Evolutionary conservation across 768 basidiomycete genomes (phyloP).

Genomic region (Hirschioporus abietinus): DNA sequence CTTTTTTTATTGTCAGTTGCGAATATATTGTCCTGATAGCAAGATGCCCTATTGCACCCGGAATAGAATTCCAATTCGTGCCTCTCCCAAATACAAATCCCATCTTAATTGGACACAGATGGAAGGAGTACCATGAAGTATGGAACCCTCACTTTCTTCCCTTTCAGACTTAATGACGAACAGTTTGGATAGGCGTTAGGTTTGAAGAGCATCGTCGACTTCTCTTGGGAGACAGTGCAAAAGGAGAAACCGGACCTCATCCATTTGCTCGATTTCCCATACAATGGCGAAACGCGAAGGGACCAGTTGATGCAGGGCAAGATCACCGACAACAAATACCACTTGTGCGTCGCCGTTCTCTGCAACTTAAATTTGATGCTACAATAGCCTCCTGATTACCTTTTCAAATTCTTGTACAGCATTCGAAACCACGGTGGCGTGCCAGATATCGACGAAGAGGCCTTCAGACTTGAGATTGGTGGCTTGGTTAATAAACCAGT

Average conservation of each 20-base stretch:
- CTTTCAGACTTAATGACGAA: not conserved
- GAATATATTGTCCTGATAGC: not conserved
- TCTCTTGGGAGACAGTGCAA: slow-evolving; percentile 47
- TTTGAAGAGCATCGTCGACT: slow-evolving; percentile 38
- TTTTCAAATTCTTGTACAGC: slow-evolving; percentile 19
- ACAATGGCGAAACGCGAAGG: slow-evolving; percentile 47
- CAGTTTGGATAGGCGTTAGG: slow-evolving; percentile 30
- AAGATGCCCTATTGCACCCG: not conserved
- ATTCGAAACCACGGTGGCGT: slow-evolving; percentile 52
- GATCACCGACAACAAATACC: slow-evolving; percentile 43
- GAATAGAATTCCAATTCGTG: slow-evolving; percentile 40
- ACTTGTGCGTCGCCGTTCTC: slow-evolving; percentile 36
- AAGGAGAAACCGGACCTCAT: slow-evolving; percentile 47
- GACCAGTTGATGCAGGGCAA: slow-evolving; percentile 38
- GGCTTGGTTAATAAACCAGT: slow-evolving; percentile 43
- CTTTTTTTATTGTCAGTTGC: not conserved
- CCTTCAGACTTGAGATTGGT: slow-evolving; percentile 44
- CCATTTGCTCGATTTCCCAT: slow-evolving; percentile 50
- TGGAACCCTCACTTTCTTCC: not conserved
- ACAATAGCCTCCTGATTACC: not conserved
- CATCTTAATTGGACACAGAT: slow-evolving; percentile 42
- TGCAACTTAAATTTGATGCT: not conserved
- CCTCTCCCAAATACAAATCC: slow-evolving; percentile 48
- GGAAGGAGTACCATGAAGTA: slow-evolving; percentile 45
- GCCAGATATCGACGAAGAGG: slow-evolving; percentile 42